Evolutionary conservation across 352 stramenopile species (phyloP).

Genomic region (Phytophthora ramorum): DNA sequence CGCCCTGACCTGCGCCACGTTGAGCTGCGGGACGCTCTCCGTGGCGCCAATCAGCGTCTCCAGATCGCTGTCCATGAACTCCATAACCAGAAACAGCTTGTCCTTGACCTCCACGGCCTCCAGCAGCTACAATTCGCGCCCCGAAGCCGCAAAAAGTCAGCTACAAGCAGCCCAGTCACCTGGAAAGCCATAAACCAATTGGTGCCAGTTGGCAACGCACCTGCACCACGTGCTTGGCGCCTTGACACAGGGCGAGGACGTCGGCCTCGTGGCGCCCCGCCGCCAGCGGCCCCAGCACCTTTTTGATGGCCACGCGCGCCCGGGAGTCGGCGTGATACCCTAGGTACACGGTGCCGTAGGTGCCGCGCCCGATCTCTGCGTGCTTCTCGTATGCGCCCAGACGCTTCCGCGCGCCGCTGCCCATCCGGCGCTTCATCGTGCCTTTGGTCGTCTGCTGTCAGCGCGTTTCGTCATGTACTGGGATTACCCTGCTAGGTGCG

Average conservation of each 20-base stretch:
- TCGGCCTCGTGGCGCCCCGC: slow-evolving; percentile 56
- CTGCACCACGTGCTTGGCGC: slow-evolving; percentile 63
- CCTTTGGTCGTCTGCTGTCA: not conserved
- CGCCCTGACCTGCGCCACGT: slow-evolving; percentile 64
- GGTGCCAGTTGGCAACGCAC: slow-evolving; percentile 26
- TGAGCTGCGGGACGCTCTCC: slow-evolving; percentile 46
- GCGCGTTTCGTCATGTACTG: not conserved
- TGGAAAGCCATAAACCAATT: not conserved
- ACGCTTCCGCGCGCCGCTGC: slow-evolving; percentile 44
- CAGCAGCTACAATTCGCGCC: slow-evolving; percentile 43
- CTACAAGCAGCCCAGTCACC: not conserved
- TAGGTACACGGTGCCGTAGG: slow-evolving; percentile 80
- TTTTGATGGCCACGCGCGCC: slow-evolving; percentile 77
- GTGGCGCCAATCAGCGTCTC: slow-evolving; percentile 58
- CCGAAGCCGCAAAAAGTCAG: slow-evolving; percentile 1
- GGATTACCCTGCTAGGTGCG: not conserved
- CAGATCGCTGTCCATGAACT: slow-evolving; percentile 85
- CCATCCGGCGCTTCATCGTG: slow-evolving; percentile 46
- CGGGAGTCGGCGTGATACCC: slow-evolving; percentile 49
- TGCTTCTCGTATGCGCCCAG: slow-evolving; percentile 77
- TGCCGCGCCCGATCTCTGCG: slow-evolving; percentile 81
- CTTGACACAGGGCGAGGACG: slow-evolving; percentile 57
- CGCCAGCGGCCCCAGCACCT: slow-evolving; percentile 54
- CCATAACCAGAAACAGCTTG: slow-evolving; percentile 77
- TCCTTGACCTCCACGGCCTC: slow-evolving; percentile 64